phyloP scores from a whole-genome alignment of 768 basidiomycete genomes.

The Imleria badia region DNA sequence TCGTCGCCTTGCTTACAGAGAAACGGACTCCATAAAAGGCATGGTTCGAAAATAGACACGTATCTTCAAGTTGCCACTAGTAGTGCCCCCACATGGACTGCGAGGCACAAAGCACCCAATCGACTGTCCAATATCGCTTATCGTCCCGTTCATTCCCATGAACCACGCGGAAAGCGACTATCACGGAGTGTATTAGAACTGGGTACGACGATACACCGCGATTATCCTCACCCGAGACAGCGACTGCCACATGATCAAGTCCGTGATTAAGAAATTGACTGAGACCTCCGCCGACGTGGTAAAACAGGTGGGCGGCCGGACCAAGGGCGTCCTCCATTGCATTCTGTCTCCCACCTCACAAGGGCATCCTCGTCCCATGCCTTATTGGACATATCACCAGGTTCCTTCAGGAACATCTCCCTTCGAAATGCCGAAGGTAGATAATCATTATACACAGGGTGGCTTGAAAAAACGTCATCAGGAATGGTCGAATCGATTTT shows the following conservation, averaged over 20 bases:
- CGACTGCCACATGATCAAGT: not conserved
- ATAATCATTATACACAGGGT: conserved; percentile 67
- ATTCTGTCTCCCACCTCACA: conserved; percentile 52
- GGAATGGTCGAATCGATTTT: not conserved
- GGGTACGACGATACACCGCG: not conserved
- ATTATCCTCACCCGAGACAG: not conserved
- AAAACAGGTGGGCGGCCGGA: conserved; percentile 35
- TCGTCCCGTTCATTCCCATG: not conserved
- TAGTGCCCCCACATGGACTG: not conserved
- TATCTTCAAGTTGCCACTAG: no score
- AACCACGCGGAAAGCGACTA: not conserved
- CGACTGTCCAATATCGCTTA: not conserved
- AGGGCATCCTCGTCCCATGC: conserved; percentile 62
- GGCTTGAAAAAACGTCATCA: conserved; percentile 34
- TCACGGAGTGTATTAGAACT: not conserved
- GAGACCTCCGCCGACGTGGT: not conserved
- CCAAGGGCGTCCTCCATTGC: conserved; percentile 51
- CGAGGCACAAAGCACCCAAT: no score
- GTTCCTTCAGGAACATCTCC: conserved; percentile 44
- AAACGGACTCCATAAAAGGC: no score
- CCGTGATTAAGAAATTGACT: not conserved
- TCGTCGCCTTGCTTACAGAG: no score
- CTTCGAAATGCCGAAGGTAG: conserved; percentile 50
- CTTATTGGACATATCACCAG: conserved; percentile 45
- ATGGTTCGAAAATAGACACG: no score